Percentiles rank a stretch among this genome's conserved stretches.
Evolutionary conservation across 1,139 yeast genomes (phyloP).

Genomic region (Diutina ranongensis): DNA sequence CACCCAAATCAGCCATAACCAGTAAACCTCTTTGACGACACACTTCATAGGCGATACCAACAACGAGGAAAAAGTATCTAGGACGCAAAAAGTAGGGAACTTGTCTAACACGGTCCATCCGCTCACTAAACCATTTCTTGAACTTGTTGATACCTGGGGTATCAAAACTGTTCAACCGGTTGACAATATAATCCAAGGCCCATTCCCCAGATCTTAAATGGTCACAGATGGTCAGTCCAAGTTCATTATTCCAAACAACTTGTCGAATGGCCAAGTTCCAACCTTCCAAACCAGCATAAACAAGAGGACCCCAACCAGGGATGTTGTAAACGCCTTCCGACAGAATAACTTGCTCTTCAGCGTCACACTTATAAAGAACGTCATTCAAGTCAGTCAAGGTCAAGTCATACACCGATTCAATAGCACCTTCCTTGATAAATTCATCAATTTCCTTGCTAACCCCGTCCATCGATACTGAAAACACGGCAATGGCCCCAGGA

Average conservation of each 20-base stretch:
- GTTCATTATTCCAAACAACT: constrained; percentile 57
- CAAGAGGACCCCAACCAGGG: constrained; percentile 62
- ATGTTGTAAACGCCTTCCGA: constrained; percentile 61
- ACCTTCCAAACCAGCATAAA: constrained; percentile 89
- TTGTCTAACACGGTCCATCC: constrained; percentile 52
- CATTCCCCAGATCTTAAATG: constrained; percentile 78
- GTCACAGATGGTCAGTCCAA: constrained; percentile 74
- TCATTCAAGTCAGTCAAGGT: constrained; percentile 64
- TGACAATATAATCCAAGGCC: constrained; percentile 73
- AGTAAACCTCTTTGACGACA: constrained; percentile 60
- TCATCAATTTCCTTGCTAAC: constrained; percentile 44
- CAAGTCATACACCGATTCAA: constrained; percentile 54
- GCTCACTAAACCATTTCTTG: constrained; percentile 54
- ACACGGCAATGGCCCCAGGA: constrained; percentile 83
- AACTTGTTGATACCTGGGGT: constrained; percentile 39
- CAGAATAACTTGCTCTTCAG: constrained; percentile 80
- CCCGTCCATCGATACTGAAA: constrained; percentile 59
- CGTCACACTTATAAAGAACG: constrained; percentile 65
- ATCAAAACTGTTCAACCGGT: constrained; percentile 48
- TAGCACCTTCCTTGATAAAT: constrained; percentile 60
- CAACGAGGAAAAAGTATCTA: constrained; percentile 68
- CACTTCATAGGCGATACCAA: constrained; percentile 78
- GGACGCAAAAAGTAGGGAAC: constrained; percentile 80
- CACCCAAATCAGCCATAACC: neutral
- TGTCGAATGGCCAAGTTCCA: constrained; percentile 65